These are phyloP conservation scores for Allantophomopsis lycopodina DNA, from an alignment of 2,329 filamentous ascomycete species.

Conservation along the genomic window DNA sequence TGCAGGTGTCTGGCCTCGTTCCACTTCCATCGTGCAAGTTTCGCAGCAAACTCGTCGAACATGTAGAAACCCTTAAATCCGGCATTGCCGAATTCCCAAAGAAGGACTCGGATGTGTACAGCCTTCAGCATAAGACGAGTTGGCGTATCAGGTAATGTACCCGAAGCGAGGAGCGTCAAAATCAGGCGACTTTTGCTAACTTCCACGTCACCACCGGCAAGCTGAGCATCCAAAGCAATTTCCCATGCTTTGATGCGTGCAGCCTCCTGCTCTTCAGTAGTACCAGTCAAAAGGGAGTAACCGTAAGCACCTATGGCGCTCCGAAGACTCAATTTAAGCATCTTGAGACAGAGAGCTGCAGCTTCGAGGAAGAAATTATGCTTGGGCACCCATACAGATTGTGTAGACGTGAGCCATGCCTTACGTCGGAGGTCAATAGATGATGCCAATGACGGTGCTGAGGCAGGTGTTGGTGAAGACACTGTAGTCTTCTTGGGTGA, in stretches of 20 bases:
- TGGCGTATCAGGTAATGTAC: slow-evolving; percentile 74
- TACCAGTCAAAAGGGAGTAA: slow-evolving; percentile 68
- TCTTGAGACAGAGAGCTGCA: slow-evolving; percentile 67
- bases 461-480: slow-evolving; percentile 25
- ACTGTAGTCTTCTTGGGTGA: slow-evolving; percentile 27
- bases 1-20: slow-evolving; percentile 60
- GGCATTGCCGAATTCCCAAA: slow-evolving; percentile 62
- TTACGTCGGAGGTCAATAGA: slow-evolving; percentile 75
- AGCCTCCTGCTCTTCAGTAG: slow-evolving; percentile 72
- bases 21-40: slow-evolving; percentile 67
- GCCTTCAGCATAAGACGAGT: slow-evolving; percentile 81
- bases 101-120: slow-evolving; percentile 75
- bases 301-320: slow-evolving; percentile 64
- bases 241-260: slow-evolving; percentile 85
- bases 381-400: slow-evolving; percentile 81
- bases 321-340: slow-evolving; percentile 65
- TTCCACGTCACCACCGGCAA: slow-evolving; percentile 80
- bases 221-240: slow-evolving; percentile 83
- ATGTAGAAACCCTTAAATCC: slow-evolving; percentile 49
- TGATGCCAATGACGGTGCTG: slow-evolving; percentile 55
- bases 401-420: slow-evolving; percentile 86
- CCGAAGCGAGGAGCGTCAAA: slow-evolving; percentile 76
- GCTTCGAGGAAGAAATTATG: slow-evolving; percentile 81
- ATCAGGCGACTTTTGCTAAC: slow-evolving; percentile 79
- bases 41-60: slow-evolving; percentile 57